A percentile compares a stretch with the other conserved stretches of the same genome.
Conservation (phyloP, 1,139 yeast genomes). For the Sugiyamaella castrensis region DNA sequence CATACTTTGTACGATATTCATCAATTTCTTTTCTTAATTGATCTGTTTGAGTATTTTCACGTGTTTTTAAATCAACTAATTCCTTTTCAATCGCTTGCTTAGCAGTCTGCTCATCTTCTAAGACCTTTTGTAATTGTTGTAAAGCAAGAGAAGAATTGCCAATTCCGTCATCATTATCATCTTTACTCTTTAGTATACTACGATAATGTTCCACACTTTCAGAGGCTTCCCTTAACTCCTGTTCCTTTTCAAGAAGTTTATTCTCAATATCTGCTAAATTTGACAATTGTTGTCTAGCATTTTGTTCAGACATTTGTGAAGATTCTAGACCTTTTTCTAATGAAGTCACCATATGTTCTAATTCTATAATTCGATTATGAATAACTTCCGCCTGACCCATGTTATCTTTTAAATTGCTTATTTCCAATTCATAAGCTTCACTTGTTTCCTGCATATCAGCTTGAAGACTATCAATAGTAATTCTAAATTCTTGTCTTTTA, state of each 20-base stretch:
- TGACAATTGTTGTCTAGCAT: constrained; percentile 28
- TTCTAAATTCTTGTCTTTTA: constrained; percentile 36
- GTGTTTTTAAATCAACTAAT: constrained; percentile 5
- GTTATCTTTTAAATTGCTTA: constrained; percentile 28
- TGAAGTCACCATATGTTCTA: constrained; percentile 26
- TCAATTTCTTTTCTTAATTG: no score
- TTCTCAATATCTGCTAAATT: constrained; percentile 36
- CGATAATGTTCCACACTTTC: constrained; percentile 30
- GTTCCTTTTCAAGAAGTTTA: constrained; percentile 33
- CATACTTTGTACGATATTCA: no score
- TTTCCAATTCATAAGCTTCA: constrained; percentile 29
- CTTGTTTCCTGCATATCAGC: constrained; percentile 32
- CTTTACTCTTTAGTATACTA: constrained; percentile 23
- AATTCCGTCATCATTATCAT: constrained; percentile 1
- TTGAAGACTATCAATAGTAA: constrained; percentile 33
- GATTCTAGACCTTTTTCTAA: constrained; percentile 28
- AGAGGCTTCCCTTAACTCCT: constrained; percentile 30
- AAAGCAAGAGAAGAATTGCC: constrained; percentile 11
- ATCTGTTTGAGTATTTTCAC: neutral
- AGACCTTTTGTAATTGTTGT: constrained; percentile 8
- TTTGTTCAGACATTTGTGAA: constrained; percentile 28
- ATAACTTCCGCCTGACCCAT: constrained; percentile 26
- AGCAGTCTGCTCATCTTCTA: constrained; percentile 14
- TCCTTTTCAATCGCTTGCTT: constrained; percentile 7
- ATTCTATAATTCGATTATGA: constrained; percentile 23